These are phyloP conservation scores for Penicillium tannophilum DNA, from an alignment of 495 filamentous ascomycete genomes.

Conservation along the genomic window DNA sequence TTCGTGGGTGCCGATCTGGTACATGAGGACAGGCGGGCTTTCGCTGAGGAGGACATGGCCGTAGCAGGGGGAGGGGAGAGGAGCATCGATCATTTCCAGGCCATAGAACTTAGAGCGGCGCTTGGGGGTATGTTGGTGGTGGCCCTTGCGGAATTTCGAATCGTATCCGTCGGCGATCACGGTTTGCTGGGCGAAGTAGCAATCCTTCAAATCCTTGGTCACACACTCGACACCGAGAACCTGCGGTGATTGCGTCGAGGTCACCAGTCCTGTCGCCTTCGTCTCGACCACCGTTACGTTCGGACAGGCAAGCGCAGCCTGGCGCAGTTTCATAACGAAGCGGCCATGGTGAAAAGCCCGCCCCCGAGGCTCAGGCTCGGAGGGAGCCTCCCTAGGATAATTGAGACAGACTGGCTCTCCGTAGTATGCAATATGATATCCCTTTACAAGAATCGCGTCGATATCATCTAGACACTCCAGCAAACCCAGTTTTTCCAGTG, in stretches of 20 bases:
- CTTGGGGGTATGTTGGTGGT: conserved; percentile 67
- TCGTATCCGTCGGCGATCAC: conserved; percentile 92
- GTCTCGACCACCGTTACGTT: conserved; percentile 78
- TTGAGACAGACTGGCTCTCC: conserved; percentile 76
- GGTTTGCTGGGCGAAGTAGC: conserved; percentile 84
- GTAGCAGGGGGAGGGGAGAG: conserved; percentile 69
- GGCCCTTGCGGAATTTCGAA: conserved; percentile 86
- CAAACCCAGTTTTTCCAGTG: conserved; percentile 79
- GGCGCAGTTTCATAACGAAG: conserved; percentile 75
- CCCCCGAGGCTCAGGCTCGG: conserved; percentile 57
- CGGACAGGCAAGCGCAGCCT: conserved; percentile 63
- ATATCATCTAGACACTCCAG: conserved; percentile 83
- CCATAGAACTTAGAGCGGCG: conserved; percentile 85
- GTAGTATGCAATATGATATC: conserved; percentile 87
- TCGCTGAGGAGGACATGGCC: conserved; percentile 89
- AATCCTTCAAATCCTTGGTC: conserved; percentile 61
- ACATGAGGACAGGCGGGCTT: conserved; percentile 78
- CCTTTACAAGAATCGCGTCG: conserved; percentile 77
- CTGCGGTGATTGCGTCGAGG: conserved; percentile 56
- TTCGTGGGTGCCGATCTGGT: conserved; percentile 96
- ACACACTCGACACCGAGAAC: conserved; percentile 75
- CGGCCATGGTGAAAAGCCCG: conserved; percentile 81
- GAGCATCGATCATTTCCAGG: conserved; percentile 85
- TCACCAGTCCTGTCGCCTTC: conserved; percentile 64
- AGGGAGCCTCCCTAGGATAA: conserved; percentile 55